Base-by-base conservation (phyloP, 805 yeast genomes). In the Wickerhamomyces canadensis region DNA sequence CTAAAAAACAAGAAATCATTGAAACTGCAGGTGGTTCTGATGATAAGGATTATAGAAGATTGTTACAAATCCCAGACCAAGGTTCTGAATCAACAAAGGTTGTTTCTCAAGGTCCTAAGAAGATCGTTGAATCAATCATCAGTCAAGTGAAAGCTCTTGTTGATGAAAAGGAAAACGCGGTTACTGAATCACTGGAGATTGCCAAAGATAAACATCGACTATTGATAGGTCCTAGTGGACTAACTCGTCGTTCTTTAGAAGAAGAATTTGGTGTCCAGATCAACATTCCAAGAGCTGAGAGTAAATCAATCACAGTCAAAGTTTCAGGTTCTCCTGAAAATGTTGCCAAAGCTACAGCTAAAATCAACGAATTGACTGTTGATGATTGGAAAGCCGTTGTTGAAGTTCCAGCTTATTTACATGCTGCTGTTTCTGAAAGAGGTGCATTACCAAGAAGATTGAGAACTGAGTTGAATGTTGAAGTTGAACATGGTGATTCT, bases 161-260 rank as follows among this genome's bases (percentile, higher is more conserved):
- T 33, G 68, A 65, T 15, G 78, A 74, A 25, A 76, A 75, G 45
- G 87, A 86, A 57, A 76, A 76, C 36, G 62, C 78, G 34, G 64
- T 71, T 34, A 62, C 67, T 27, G 80, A 69, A 45, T 70, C 66
- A 27, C 49, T 72, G 40, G 77, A 68, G 13, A 68, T 91, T 50
- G 76, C 93, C 28, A 76, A 78, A 55, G 82, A 78, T 41, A 82
- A 80, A 55, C 91, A 85, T 51, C 75, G 86, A 50, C 69, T 77
- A 9, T 54, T 91, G 35, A 76, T 91, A 58, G 98, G 98, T 27
- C 78, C 87, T 27, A 78, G 78, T 40, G 97, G 98, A 31, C 53
- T 76, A 11, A 72, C 74, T 41, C 85, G 91, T 62, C 81, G 82
- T 48, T 67, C 74, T 10, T 60, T 87, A 45, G 91, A 87, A 64